These are phyloP conservation scores for Smithsoniella earleae DNA, from an alignment of 163 green algal genomes.

Conservation along the genomic window DNA sequence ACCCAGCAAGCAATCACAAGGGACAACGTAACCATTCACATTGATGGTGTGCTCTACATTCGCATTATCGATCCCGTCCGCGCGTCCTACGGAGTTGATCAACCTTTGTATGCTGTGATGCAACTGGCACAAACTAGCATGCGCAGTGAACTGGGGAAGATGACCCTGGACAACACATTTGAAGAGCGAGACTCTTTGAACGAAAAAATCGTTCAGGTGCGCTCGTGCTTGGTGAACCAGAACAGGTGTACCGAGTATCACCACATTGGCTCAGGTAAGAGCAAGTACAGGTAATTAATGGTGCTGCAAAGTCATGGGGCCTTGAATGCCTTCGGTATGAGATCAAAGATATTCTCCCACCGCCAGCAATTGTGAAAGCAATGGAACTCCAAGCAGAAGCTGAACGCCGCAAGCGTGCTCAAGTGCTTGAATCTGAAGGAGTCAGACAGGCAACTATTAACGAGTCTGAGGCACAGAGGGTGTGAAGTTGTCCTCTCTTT, in stretches of 20 bases:
- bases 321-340: constrained; percentile 89
- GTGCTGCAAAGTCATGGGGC: constrained; percentile 70
- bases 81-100: constrained; percentile 89
- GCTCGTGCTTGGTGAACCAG: background rate
- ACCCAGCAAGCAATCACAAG: constrained; percentile 88
- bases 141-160: constrained; percentile 93
- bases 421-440: constrained; percentile 87
- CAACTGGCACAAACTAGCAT: constrained; percentile 98
- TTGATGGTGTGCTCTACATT: constrained; percentile 96
- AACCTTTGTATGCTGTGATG: constrained; percentile 79
- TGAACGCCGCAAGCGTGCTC: constrained; percentile 81
- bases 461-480: constrained; percentile 69
- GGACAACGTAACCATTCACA: constrained; percentile 95
- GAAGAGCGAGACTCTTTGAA: constrained; percentile 92
- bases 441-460: constrained; percentile 83
- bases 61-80: constrained; percentile 77
- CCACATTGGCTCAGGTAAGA: background rate
- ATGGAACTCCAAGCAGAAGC: constrained; percentile 96
- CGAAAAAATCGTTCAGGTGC: constrained; percentile 69
- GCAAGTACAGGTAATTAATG: constrained; percentile 66
- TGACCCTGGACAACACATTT: constrained; percentile 93
- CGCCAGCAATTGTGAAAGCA: constrained; percentile 56
- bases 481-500: no score
- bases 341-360: constrained; percentile 92
- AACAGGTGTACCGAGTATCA: background rate